phyloP scores from a whole-genome alignment of 805 yeast genomes.

The Crinitomyces ghanaensis region DNA sequence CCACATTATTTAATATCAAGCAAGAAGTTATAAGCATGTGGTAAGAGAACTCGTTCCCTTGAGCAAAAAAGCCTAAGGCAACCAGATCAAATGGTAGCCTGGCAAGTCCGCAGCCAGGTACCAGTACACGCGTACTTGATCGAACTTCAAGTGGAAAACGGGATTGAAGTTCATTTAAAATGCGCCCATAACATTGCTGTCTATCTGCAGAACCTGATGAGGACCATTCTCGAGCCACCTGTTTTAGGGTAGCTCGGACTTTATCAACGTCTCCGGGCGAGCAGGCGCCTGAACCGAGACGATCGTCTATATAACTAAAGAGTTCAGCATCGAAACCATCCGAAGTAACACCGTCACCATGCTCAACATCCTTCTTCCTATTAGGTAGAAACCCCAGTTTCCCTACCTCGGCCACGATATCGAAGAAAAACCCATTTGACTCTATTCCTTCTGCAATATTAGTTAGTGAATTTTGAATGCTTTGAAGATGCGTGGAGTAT shows the following conservation, averaged over 20 bases:
- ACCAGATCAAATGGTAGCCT: conserved; percentile 63
- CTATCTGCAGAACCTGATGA: conserved; percentile 42
- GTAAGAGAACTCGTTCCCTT: conserved; percentile 70
- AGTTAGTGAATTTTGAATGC: no score
- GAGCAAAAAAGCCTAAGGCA: conserved; percentile 36
- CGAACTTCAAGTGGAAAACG: conserved; percentile 21
- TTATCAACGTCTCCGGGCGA: conserved; percentile 39
- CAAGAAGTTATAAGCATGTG: conserved; percentile 57
- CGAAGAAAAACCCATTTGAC: conserved; percentile 15
- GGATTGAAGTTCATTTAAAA: conserved; percentile 33
- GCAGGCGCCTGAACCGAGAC: no score
- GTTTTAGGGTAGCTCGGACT: conserved; percentile 47
- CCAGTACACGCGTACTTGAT: conserved; percentile 33
- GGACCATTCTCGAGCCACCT: conserved; percentile 75
- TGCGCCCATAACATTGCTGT: conserved; percentile 41
- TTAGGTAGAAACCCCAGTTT: no score
- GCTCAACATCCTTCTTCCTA: no score
- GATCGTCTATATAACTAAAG: conserved; percentile 4
- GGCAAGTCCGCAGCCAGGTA: conserved; percentile 90
- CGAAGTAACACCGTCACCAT: no score
- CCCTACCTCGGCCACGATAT: conserved; percentile 14
- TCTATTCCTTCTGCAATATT: conserved; percentile 11
- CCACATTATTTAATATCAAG: conserved; percentile 19
- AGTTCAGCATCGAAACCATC: not conserved
- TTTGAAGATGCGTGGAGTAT: no score